Conservation (phyloP, 2,329 filamentous ascomycete species). For the Aspergillus carbonarius region DNA sequence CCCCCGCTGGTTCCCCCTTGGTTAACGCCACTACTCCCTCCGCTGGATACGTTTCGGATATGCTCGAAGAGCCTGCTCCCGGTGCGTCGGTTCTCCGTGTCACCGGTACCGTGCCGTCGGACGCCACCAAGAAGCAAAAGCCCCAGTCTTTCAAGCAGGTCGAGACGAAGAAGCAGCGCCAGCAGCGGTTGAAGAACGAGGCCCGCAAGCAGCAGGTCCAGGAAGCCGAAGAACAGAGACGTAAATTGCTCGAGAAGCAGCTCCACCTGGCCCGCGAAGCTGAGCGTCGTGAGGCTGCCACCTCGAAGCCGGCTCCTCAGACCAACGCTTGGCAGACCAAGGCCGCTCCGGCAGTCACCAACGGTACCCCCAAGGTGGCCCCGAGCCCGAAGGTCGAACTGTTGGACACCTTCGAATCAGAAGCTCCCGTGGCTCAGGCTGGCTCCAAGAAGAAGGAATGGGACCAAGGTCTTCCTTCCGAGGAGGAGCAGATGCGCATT, state of each 20-base stretch:
- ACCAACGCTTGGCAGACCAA: conserved; percentile 57
- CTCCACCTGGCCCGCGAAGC: conserved; percentile 76
- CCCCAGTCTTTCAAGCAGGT: conserved; percentile 62
- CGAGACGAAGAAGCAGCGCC: conserved; percentile 92
- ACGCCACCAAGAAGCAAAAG: conserved; percentile 58
- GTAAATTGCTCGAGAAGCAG: conserved; percentile 76
- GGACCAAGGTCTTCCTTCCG: conserved; percentile 53
- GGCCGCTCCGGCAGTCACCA: conserved; percentile 23
- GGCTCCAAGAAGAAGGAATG: conserved; percentile 35
- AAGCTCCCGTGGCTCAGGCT: conserved; percentile 16
- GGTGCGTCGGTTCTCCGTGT: conserved; percentile 76
- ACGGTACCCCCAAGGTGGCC: conserved; percentile 22
- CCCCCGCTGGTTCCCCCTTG: conserved; percentile 66
- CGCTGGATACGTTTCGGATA: conserved; percentile 76
- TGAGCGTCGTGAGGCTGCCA: conserved; percentile 72
- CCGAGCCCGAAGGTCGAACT: conserved; percentile 29
- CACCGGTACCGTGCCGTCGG: conserved; percentile 59
- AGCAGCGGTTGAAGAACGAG: conserved; percentile 87
- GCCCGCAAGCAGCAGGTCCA: conserved; percentile 72
- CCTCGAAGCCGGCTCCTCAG: conserved; percentile 44
- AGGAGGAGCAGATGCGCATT: conserved; percentile 61
- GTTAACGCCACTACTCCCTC: conserved; percentile 41
- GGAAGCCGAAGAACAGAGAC: conserved; percentile 75
- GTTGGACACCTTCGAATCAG: conserved; percentile 45
- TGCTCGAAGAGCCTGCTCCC: conserved; percentile 72